Percentiles rank a stretch among this genome's conserved stretches.
These are phyloP conservation scores for Penicillium diatomitis DNA, from an alignment of 495 filamentous ascomycete genomes.

Conservation along the genomic window DNA sequence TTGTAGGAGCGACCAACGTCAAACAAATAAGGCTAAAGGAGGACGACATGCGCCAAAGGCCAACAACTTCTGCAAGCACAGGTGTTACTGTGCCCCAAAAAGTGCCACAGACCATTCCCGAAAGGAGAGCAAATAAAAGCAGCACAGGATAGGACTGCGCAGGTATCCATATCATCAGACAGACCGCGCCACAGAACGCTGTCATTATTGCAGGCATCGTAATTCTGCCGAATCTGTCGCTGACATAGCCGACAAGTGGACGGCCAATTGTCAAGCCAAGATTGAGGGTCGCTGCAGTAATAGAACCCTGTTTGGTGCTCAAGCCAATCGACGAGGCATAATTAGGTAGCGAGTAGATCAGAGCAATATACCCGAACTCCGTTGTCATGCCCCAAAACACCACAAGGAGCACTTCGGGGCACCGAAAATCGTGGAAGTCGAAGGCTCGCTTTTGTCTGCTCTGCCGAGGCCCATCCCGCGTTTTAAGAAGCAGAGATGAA, in stretches of 20 bases:
- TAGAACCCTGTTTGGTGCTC: slow-evolving; percentile 49
- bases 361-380: slow-evolving; percentile 61
- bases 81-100: slow-evolving; percentile 64
- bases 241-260: slow-evolving; percentile 57
- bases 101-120: slow-evolving; percentile 54
- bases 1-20: slow-evolving; percentile 53
- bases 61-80: slow-evolving; percentile 61
- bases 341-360: slow-evolving; percentile 64
- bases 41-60: slow-evolving; percentile 52
- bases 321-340: slow-evolving; percentile 59
- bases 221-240: slow-evolving; percentile 57
- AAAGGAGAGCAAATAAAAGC: slow-evolving; percentile 55
- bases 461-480: slow-evolving; percentile 49
- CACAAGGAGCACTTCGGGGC: slow-evolving; percentile 47
- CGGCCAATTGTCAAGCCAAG: slow-evolving; percentile 55
- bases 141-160: slow-evolving; percentile 51
- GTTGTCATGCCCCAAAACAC: slow-evolving; percentile 56
- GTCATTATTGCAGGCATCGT: slow-evolving; percentile 57
- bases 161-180: slow-evolving; percentile 62
- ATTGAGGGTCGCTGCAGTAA: slow-evolving; percentile 62
- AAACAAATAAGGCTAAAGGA: slow-evolving; percentile 59
- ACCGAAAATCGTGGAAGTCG: slow-evolving; percentile 45
- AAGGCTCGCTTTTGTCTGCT: slow-evolving; percentile 44
- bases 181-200: slow-evolving; percentile 48
- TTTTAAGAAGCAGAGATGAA: slow-evolving; percentile 50